These are phyloP conservation scores for Aspergillus pseudoterreus DNA, from an alignment of 2,329 filamentous ascomycete genomes.

Conservation along the genomic window DNA sequence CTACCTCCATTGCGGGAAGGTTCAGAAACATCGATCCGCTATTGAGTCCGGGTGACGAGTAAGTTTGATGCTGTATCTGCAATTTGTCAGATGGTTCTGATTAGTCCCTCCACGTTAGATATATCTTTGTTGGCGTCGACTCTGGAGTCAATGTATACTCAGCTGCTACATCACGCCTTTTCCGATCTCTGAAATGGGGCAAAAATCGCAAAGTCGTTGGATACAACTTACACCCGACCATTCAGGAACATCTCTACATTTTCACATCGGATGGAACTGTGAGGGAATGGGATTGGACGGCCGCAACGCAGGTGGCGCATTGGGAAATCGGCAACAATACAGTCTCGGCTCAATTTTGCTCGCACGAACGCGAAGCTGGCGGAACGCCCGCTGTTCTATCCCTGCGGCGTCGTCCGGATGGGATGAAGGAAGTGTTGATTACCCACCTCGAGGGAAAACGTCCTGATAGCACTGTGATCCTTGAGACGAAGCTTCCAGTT, in stretches of 20 bases:
- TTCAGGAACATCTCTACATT: constrained; percentile 53
- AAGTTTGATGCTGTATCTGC: constrained; percentile 16
- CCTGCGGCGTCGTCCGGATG: constrained; percentile 33
- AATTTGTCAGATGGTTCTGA: constrained; percentile 1
- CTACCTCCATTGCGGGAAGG: constrained; percentile 51
- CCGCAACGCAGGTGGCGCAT: constrained; percentile 40
- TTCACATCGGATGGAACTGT: constrained; percentile 50
- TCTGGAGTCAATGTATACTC: constrained; percentile 78
- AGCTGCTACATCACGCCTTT: constrained; percentile 72
- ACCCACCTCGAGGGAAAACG: constrained; percentile 19
- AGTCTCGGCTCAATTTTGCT: constrained; percentile 20
- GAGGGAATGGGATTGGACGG: constrained; percentile 57
- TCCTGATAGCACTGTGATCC: constrained; percentile 18
- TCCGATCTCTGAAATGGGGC: constrained; percentile 64
- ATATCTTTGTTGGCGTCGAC: constrained; percentile 71
- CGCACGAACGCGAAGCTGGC: constrained; percentile 21
- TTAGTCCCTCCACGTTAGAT: constrained; percentile 43
- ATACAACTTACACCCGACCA: constrained; percentile 49
- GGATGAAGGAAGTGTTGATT: constrained; percentile 34
- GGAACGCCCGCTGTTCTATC: constrained; percentile 34
- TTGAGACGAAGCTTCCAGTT: constrained; percentile 28
- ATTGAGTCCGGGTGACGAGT: constrained; percentile 57
- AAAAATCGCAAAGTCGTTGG: constrained; percentile 46
- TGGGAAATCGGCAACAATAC: constrained; percentile 42
- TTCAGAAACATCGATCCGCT: constrained; percentile 55